Evolutionary conservation across 1,284 basidiomycete species (phyloP).

Genomic region (Tremellales sp.): DNA sequence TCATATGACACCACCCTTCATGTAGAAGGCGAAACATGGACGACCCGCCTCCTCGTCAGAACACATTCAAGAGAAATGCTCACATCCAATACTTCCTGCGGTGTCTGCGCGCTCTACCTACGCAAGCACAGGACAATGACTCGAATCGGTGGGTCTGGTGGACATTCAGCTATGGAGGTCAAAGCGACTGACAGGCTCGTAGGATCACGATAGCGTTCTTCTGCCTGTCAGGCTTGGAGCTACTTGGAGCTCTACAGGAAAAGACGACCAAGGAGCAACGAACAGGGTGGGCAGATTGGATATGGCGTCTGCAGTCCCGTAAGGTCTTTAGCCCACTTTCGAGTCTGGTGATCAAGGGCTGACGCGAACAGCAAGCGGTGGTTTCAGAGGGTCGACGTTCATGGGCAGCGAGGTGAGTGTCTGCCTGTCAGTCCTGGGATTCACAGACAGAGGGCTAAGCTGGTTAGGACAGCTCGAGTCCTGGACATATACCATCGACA

Average conservation of each 20-base stretch:
- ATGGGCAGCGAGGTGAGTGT: slow-evolving; percentile 52
- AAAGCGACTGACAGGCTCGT: background rate
- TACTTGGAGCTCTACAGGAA: slow-evolving; percentile 58
- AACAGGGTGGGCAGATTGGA: slow-evolving; percentile 70
- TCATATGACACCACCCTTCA: too few relatives aligned
- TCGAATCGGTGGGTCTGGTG: slow-evolving; percentile 38
- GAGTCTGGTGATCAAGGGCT: background rate
- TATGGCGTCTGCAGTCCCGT: slow-evolving; percentile 75
- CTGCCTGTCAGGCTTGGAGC: slow-evolving; percentile 70
- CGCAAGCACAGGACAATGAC: slow-evolving; percentile 40
- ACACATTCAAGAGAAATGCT: slow-evolving; percentile 46
- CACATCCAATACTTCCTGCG: slow-evolving; percentile 44
- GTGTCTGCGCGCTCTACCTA: slow-evolving; percentile 41
- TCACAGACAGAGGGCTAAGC: slow-evolving; percentile 5
- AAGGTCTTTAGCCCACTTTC: slow-evolving; percentile 10
- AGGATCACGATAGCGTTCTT: slow-evolving; percentile 83
- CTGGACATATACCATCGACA: slow-evolving; percentile 84
- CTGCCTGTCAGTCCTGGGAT: too few relatives aligned
- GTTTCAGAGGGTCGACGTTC: slow-evolving; percentile 71
- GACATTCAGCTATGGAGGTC: background rate
- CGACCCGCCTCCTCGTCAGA: slow-evolving; percentile 13
- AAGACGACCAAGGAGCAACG: slow-evolving; percentile 56
- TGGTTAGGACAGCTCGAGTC: slow-evolving; percentile 46
- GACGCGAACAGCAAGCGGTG: slow-evolving; percentile 59
- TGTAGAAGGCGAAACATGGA: too few relatives aligned